Percentiles rank a stretch among this genome's conserved stretches.
Conservation (phyloP, 2,329 filamentous ascomycete species). For the Alternaria gaisen region DNA sequence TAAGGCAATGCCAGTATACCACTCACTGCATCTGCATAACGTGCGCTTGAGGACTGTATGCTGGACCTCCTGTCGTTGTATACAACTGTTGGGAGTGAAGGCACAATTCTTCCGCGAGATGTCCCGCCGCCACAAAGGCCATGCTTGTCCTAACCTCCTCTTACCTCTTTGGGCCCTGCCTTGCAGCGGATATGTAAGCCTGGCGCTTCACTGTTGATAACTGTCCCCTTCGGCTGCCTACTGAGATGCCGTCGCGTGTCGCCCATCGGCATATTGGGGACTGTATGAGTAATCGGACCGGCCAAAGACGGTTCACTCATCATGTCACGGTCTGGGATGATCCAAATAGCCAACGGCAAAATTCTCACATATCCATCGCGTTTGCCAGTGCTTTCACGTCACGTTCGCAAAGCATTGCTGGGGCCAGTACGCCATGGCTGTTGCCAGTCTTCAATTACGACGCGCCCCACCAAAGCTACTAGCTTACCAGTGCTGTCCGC, state of each 20-base stretch:
- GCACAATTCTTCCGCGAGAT: background rate
- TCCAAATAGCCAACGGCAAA: conserved; percentile 22
- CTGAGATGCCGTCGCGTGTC: background rate
- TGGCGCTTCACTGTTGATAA: background rate
- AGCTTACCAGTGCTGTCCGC: conserved; percentile 25
- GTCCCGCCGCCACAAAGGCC: background rate
- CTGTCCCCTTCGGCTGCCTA: background rate
- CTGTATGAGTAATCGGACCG: background rate
- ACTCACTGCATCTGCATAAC: background rate
- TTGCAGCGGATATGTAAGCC: conserved; percentile 6
- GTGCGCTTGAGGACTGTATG: background rate
- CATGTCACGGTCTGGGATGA: conserved; percentile 1
- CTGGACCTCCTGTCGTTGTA: background rate
- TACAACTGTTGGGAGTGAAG: background rate
- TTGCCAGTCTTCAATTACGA: conserved; percentile 7
- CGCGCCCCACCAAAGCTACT: conserved; percentile 21
- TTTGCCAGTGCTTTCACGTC: conserved; percentile 7
- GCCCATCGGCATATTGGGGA: background rate
- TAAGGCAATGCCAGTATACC: no score
- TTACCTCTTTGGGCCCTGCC: background rate
- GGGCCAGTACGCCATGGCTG: conserved; percentile 6
- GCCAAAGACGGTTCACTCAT: conserved; percentile 2
- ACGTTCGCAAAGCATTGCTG: background rate
- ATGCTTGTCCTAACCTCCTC: background rate
- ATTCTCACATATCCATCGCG: conserved; percentile 10